Base-by-base conservation (phyloP, 768 basidiomycete genomes). In the Coprinopsis cinerea region DNA sequence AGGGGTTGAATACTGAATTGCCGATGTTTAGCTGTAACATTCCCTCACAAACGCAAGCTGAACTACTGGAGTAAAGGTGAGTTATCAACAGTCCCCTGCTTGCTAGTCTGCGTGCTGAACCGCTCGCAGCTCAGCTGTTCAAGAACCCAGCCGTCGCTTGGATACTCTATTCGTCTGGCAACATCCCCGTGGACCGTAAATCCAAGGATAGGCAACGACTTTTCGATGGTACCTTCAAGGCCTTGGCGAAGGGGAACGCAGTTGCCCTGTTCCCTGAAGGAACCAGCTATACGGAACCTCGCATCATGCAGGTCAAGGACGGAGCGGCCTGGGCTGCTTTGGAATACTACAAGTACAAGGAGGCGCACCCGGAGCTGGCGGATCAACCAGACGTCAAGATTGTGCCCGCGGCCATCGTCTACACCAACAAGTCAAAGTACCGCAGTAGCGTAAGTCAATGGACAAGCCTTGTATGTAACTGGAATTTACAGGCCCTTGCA, bases 241-340 rank as follows among this genome's bases (percentile, higher is more conserved):
- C 86, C 1, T 75, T 99, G 34, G 75, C 82, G 15, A 71, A 71
- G n/a, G 89, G 88, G 14, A 76, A 84, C 53, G 88, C 82, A 17
- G 89, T 99, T 47, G 95, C 92, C 5, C 75, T 98, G 36, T 99
- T 99, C 63, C 92, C 92, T 6, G 92, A 95, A 65, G 92, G 92
- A 35, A 90, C 88, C 17, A 88, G 85, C 59, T 95, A 97, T 66
- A 96, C 93, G 2, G 91, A 93, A 61, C 92, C 94, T 9, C 78
- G 82, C 48, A 91, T 98, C 58, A 85, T 94, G 79, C 88, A 92
- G 55, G 81, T 91, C 60, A 90, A 90, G 61, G 94, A 98, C 58
- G 95, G 95, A 24, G 88, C 90, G 27, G 83, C 93, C 10, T 97
- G 93, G 93, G 86, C 92, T 43, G 89, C 93, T 3, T 73, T 97